These are phyloP conservation scores for Trichoderma oligosporum DNA, from an alignment of 2,329 filamentous ascomycete species.

Conservation along the genomic window DNA sequence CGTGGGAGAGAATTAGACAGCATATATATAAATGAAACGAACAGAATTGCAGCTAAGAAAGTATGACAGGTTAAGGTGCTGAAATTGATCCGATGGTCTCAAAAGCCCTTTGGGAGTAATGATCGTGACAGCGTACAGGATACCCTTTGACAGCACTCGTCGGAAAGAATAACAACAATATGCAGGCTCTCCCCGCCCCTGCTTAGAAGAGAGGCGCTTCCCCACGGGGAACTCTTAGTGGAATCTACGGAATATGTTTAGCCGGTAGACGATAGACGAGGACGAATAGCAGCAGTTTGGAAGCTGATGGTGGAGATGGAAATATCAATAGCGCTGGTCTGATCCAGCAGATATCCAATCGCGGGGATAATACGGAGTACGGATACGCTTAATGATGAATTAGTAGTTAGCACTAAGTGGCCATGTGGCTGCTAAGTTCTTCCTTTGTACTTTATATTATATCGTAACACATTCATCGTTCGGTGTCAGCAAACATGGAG, in stretches of 20 bases:
- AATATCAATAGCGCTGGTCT: neutral
- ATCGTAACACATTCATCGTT: too few species aligned
- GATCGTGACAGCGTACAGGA: too few species aligned
- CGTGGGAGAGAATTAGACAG: neutral
- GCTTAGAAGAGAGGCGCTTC: neutral
- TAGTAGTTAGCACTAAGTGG: neutral
- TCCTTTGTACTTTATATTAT: too few species aligned
- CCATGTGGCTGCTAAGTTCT: neutral
- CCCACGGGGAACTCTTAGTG: constrained; percentile 3
- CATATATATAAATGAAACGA: constrained; percentile 1
- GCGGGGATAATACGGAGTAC: neutral
- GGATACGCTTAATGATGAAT: neutral
- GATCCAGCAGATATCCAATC: neutral
- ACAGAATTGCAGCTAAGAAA: neutral
- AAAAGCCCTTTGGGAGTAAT: too few species aligned
- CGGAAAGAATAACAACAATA: neutral
- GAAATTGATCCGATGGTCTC: neutral
- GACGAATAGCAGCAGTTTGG: neutral
- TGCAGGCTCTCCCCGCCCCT: constrained; percentile 4
- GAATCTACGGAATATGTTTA: constrained; percentile 1
- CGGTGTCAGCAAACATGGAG: neutral
- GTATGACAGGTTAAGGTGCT: neutral
- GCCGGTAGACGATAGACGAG: constrained; percentile 11
- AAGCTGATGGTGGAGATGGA: neutral
- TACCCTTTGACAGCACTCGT: neutral